A percentile compares a stretch with the other conserved stretches of the same genome.
Evolutionary conservation across 1,284 basidiomycete species (phyloP).

Genomic region (Rhizoctonia solani): DNA sequence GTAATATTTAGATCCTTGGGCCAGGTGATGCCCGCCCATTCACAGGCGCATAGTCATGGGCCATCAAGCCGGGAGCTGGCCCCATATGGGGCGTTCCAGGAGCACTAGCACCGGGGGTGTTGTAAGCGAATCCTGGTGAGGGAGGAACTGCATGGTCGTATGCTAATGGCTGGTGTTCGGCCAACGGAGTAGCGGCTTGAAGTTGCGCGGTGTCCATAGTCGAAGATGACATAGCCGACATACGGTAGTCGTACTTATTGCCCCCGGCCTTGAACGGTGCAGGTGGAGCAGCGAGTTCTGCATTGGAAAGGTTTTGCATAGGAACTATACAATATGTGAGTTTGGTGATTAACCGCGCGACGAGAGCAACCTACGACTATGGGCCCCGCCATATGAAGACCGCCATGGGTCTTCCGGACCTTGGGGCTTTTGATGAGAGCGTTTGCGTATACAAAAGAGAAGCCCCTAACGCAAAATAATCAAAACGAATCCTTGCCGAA

Average conservation of each 20-base stretch:
- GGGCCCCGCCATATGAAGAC: not conserved
- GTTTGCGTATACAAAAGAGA: conserved; percentile 10
- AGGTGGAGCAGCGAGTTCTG: conserved; percentile 1
- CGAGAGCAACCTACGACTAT: not conserved
- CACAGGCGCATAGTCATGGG: not conserved
- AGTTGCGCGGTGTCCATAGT: conserved; percentile 27
- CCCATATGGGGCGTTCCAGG: conserved; percentile 7
- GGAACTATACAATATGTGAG: not conserved
- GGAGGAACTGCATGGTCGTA: too few relatives aligned
- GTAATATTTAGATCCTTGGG: not conserved
- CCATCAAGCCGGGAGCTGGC: not conserved
- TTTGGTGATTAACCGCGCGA: too few relatives aligned
- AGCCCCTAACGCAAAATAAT: not conserved
- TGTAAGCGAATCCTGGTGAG: too few relatives aligned
- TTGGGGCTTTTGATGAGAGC: not conserved
- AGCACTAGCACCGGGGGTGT: not conserved
- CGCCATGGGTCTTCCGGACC: conserved; percentile 1
- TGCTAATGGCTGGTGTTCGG: conserved; percentile 7
- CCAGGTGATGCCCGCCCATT: not conserved
- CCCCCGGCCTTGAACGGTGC: not conserved
- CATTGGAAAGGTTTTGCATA: conserved; percentile 24
- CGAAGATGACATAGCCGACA: conserved; percentile 13
- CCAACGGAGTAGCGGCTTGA: not conserved
- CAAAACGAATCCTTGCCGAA: too few relatives aligned
- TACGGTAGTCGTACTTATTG: conserved; percentile 16